Conservation (phyloP, 352 stramenopile species). For the Phytophthora litchii region DNA sequence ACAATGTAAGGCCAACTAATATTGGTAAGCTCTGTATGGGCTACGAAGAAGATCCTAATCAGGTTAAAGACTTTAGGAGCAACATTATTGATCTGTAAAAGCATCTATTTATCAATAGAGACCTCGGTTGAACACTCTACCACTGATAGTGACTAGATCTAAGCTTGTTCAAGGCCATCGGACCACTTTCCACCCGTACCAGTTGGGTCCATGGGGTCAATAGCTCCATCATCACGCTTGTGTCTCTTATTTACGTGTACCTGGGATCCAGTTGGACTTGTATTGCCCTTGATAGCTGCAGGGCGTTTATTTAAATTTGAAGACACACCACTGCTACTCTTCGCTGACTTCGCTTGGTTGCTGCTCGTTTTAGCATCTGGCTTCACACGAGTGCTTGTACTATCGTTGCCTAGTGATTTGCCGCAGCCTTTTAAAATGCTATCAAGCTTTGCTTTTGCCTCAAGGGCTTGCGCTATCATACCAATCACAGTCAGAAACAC, state of each 20-base stretch:
- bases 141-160: background rate
- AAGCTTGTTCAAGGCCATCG: conserved; percentile 27
- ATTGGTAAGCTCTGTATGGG: too few relatives aligned
- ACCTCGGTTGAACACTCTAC: too few relatives aligned
- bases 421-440: conserved; percentile 56
- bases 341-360: background rate
- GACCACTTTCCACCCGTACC: conserved; percentile 32
- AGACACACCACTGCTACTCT: background rate
- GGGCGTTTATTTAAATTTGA: conserved; percentile 16
- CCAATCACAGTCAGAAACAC: background rate
- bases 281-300: background rate
- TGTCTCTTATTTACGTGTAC: conserved; percentile 20
- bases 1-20: too few relatives aligned
- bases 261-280: background rate
- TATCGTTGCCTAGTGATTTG: background rate
- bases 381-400: background rate
- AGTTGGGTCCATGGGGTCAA: conserved; percentile 34
- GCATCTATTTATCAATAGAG: too few relatives aligned
- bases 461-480: conserved; percentile 50
- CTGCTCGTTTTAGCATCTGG: conserved; percentile 12
- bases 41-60: too few relatives aligned
- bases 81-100: too few relatives aligned
- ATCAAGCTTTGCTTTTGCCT: conserved; percentile 69
- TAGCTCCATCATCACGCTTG: conserved; percentile 15
- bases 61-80: too few relatives aligned